Conservation (phyloP, 352 stramenopile species). For the Pythium diclinum region DNA sequence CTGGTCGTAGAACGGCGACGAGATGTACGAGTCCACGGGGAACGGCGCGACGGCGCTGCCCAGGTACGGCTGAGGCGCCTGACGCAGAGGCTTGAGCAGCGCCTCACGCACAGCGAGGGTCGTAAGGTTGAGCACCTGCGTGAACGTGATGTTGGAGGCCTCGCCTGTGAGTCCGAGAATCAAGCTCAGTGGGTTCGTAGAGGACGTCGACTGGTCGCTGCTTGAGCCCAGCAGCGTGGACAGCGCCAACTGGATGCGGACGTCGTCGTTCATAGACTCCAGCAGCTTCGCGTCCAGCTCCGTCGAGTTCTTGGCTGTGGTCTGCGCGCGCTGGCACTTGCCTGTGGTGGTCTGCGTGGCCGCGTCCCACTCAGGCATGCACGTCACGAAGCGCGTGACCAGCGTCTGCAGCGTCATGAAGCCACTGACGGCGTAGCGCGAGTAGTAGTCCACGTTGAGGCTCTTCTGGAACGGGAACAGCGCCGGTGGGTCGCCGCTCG, state of each 20-base stretch:
- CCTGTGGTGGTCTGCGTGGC: slow-evolving; percentile 30
- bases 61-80: too few species aligned
- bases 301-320: slow-evolving; percentile 29
- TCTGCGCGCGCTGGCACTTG: slow-evolving; percentile 39
- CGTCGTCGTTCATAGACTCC: slow-evolving; percentile 39
- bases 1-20: too few species aligned
- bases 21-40: too few species aligned
- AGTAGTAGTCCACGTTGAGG: slow-evolving; percentile 39
- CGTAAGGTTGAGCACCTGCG: background rate
- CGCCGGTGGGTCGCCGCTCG: slow-evolving; percentile 31
- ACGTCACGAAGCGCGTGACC: slow-evolving; percentile 56
- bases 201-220: slow-evolving; percentile 13
- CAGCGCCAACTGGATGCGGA: slow-evolving; percentile 36
- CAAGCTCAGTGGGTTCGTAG: background rate
- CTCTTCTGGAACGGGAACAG: slow-evolving; percentile 38
- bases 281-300: slow-evolving; percentile 39
- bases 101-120: too few species aligned
- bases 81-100: too few species aligned
- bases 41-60: too few species aligned
- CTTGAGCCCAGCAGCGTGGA: slow-evolving; percentile 13
- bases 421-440: slow-evolving; percentile 41
- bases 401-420: slow-evolving; percentile 67
- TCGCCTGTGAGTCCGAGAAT: background rate
- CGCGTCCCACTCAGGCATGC: slow-evolving; percentile 37
- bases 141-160: background rate